Conservation (phyloP, 2,329 filamentous ascomycete genomes). For the Nannizzia gypsea region DNA sequence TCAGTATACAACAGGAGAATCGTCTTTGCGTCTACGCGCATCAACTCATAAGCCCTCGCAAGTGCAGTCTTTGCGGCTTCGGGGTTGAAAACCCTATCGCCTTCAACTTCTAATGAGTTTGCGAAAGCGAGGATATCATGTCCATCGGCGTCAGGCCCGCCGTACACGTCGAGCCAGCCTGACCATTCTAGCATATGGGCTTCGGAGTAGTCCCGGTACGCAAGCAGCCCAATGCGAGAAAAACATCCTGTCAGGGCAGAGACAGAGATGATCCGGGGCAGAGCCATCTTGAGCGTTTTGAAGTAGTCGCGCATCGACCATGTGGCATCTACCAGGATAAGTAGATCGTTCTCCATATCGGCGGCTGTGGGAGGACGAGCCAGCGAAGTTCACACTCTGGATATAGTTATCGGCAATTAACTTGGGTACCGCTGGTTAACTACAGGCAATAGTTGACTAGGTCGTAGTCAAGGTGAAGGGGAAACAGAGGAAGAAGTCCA, state of each 20-base stretch:
- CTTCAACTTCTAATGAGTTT: constrained; percentile 21
- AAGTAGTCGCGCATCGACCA: constrained; percentile 24
- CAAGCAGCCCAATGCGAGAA: constrained; percentile 39
- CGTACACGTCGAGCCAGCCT: constrained; percentile 32
- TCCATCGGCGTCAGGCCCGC: constrained; percentile 15
- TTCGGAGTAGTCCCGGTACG: constrained; percentile 40
- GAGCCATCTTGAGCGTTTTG: constrained; percentile 33
- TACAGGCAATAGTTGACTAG: no score
- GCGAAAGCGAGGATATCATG: constrained; percentile 29
- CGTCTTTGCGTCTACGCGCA: constrained; percentile 40
- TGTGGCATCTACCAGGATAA: constrained; percentile 3
- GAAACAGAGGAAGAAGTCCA: no score
- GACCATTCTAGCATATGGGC: constrained; percentile 36
- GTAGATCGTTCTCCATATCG: constrained; percentile 4
- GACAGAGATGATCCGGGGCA: constrained; percentile 42
- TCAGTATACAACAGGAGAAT: constrained; percentile 41
- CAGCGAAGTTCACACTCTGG: no score
- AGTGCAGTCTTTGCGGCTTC: constrained; percentile 42
- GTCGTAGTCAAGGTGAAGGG: no score
- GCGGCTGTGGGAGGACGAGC: not conserved
- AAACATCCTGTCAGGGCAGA: constrained; percentile 41
- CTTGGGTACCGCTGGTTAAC: not conserved
- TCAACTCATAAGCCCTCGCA: constrained; percentile 36
- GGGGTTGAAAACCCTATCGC: constrained; percentile 36
- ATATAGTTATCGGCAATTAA: no score